phyloP scores from a whole-genome alignment of 106 monocot genomes.

The Dioscorea alata region DNA sequence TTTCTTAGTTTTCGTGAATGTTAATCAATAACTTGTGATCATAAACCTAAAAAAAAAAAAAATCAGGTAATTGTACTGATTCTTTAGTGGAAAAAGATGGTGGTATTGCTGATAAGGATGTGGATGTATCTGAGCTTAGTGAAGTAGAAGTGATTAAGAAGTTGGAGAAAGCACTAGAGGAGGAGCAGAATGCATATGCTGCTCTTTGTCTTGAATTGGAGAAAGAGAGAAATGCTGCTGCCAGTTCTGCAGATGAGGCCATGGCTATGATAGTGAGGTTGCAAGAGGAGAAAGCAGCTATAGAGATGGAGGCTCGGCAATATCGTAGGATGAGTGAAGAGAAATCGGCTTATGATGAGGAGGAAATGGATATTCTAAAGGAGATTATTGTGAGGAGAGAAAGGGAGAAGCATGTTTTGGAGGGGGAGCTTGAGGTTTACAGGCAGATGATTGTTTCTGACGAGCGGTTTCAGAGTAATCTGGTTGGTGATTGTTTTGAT shows the following conservation, averaged over 20 bases:
- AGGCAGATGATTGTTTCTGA: conserved; percentile 27
- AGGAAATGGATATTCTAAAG: conserved; percentile 79
- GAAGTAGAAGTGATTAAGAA: conserved; percentile 15
- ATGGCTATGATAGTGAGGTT: conserved; percentile 93
- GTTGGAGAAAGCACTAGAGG: conserved; percentile 44
- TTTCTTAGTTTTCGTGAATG: background rate
- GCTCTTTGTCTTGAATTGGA: conserved; percentile 73
- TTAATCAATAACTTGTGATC: background rate
- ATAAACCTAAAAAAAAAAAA: background rate
- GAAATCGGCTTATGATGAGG: conserved; percentile 73
- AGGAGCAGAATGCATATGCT: conserved; percentile 40
- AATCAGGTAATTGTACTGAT: background rate
- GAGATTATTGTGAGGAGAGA: conserved; percentile 84
- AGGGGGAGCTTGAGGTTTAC: conserved; percentile 62
- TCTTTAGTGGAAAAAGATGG: conserved; percentile 5
- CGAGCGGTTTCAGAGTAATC: background rate
- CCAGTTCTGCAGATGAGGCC: conserved; percentile 84
- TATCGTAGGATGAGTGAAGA: conserved; percentile 76
- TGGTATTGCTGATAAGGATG: background rate
- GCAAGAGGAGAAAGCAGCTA: conserved; percentile 82
- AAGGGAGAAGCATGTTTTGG: conserved; percentile 58
- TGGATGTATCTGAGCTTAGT: conserved; percentile 7
- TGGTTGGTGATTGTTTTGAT: conserved; percentile 23
- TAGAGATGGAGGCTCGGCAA: conserved; percentile 82
- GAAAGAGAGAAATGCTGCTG: conserved; percentile 87